Evolutionary conservation across 1,284 basidiomycete genomes (phyloP).

Genomic region (Sporisorium reilianum): DNA sequence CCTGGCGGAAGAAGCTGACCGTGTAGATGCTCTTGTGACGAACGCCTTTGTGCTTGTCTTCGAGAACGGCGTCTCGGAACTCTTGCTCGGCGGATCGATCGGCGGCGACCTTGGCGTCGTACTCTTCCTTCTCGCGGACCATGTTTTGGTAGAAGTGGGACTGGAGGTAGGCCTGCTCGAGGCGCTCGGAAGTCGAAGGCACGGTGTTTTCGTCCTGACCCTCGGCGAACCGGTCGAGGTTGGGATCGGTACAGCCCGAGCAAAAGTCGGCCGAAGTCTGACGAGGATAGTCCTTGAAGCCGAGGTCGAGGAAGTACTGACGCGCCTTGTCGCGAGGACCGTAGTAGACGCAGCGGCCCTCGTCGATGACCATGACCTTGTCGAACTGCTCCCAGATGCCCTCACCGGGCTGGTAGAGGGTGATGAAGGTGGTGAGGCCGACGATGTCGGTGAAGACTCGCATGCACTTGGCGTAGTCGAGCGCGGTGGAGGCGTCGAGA

Average conservation of each 20-base stretch:
- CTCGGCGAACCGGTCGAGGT: slow-evolving; percentile 74
- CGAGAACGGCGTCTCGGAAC: slow-evolving; percentile 40
- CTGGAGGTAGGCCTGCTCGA: slow-evolving; percentile 44
- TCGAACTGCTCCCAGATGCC: slow-evolving; percentile 71
- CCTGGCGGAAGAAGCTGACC: slow-evolving; percentile 35
- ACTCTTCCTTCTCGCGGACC: slow-evolving; percentile 68
- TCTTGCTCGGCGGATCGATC: slow-evolving; percentile 33
- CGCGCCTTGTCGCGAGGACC: slow-evolving; percentile 80
- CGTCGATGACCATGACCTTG: slow-evolving; percentile 75
- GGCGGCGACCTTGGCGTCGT: slow-evolving; percentile 38
- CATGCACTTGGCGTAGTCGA: slow-evolving; percentile 63
- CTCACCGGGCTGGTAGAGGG: slow-evolving; percentile 76
- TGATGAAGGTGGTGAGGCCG: slow-evolving; percentile 56
- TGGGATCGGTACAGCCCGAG: slow-evolving; percentile 76
- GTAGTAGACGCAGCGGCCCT: slow-evolving; percentile 85
- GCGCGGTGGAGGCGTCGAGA: slow-evolving; percentile 57
- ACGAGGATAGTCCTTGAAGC: slow-evolving; percentile 76
- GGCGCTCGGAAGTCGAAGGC: slow-evolving; percentile 46
- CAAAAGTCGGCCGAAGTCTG: slow-evolving; percentile 77
- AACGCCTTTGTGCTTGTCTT: slow-evolving; percentile 48
- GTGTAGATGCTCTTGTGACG: slow-evolving; percentile 39
- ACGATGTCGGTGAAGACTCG: slow-evolving; percentile 70
- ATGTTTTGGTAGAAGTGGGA: slow-evolving; percentile 40
- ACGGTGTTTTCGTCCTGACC: slow-evolving; percentile 35
- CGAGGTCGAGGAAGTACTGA: slow-evolving; percentile 77